A percentile compares a stretch with the other conserved stretches of the same genome.
Evolutionary conservation across 2,329 filamentous ascomycete genomes (phyloP).

Genomic region (Fusarium solani-melongenae): DNA sequence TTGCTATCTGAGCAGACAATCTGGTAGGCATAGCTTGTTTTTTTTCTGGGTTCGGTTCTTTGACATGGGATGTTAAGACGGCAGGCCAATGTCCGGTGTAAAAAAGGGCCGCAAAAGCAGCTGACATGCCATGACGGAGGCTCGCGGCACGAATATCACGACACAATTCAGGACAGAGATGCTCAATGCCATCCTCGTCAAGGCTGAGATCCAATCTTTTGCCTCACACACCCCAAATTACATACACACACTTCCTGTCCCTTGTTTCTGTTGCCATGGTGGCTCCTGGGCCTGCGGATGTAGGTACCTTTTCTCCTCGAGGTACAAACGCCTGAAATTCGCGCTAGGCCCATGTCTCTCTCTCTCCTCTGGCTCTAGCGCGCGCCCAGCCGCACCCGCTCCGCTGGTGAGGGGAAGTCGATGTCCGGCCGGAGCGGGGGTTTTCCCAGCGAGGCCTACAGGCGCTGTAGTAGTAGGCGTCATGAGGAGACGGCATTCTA

Average conservation of each 20-base stretch:
- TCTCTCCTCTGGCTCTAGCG: constrained; percentile 8
- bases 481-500: constrained; percentile 23
- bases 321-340: constrained; percentile 37
- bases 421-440: constrained; percentile 31
- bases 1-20: not conserved
- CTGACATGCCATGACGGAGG: constrained; percentile 23
- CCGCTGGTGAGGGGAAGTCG: constrained; percentile 38
- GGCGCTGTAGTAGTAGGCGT: not conserved
- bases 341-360: constrained; percentile 31
- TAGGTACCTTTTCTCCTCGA: constrained; percentile 34
- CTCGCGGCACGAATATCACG: constrained; percentile 19
- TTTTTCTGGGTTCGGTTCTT: constrained; percentile 28
- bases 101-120: constrained; percentile 39
- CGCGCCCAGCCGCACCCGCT: constrained; percentile 16
- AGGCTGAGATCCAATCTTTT: constrained; percentile 10
- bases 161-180: not conserved
- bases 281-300: constrained; percentile 37
- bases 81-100: constrained; percentile 27
- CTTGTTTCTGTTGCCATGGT: constrained; percentile 8
- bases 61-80: constrained; percentile 18
- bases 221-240: constrained; percentile 2
- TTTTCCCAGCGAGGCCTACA: not conserved
- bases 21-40: constrained; percentile 6
- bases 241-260: not conserved
- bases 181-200: constrained; percentile 9